Conservation (phyloP, 2,329 filamentous ascomycete species). For the Penicillium sp. region DNA sequence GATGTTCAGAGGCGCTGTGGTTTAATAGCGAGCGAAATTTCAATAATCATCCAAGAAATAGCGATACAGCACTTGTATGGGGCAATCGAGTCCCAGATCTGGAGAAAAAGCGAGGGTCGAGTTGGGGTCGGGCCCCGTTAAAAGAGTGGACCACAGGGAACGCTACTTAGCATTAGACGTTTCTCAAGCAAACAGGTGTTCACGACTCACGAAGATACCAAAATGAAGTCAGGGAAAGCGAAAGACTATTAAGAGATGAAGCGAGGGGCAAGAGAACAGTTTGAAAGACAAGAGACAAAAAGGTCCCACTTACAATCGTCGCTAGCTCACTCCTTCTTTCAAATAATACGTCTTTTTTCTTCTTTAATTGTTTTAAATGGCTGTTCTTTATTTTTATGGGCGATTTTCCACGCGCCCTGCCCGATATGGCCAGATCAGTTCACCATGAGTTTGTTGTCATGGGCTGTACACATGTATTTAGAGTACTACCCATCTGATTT, state of each 20-base stretch:
- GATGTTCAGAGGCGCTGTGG: background rate
- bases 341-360: background rate
- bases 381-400: background rate
- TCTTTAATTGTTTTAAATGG: background rate
- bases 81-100: background rate
- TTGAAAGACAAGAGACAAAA: background rate
- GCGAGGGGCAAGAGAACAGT: background rate
- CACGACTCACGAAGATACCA: background rate
- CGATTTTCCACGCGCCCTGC: background rate
- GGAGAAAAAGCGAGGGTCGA: slow-evolving; percentile 3
- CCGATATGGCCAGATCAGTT: background rate
- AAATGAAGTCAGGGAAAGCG: background rate
- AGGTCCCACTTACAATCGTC: background rate
- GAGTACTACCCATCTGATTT: background rate
- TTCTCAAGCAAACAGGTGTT: background rate
- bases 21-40: background rate
- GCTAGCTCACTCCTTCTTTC: background rate
- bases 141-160: background rate
- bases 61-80: background rate
- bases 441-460: background rate
- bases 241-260: background rate
- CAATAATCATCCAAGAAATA: background rate
- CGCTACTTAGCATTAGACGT: background rate
- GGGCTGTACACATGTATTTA: background rate
- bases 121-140: background rate